These are phyloP conservation scores for Rutstroemia sp. DNA, from an alignment of 2,329 filamentous ascomycete species.

Conservation along the genomic window DNA sequence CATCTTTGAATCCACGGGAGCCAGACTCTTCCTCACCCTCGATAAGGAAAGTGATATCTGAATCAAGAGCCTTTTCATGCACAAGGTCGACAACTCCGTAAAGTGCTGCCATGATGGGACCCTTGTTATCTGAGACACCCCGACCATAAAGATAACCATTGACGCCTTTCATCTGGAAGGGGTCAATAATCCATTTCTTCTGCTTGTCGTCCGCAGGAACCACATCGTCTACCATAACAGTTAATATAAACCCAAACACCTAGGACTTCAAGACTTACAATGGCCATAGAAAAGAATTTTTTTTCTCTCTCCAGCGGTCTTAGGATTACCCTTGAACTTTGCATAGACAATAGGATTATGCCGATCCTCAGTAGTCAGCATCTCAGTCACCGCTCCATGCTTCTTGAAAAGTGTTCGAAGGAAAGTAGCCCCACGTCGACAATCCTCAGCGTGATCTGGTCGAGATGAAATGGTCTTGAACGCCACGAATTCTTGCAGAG, in stretches of 20 bases:
- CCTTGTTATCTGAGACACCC: slow-evolving; percentile 97
- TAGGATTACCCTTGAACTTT: slow-evolving; percentile 71
- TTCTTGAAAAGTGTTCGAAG: slow-evolving; percentile 86
- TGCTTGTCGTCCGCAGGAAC: slow-evolving; percentile 80
- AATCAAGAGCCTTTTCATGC: slow-evolving; percentile 73
- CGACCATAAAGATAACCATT: slow-evolving; percentile 93
- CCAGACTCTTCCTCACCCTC: slow-evolving; percentile 96
- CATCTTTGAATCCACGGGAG: slow-evolving; percentile 81
- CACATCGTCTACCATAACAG: slow-evolving; percentile 57
- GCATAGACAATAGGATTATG: slow-evolving; percentile 91
- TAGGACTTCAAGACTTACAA: slow-evolving; percentile 34
- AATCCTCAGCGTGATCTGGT: slow-evolving; percentile 82
- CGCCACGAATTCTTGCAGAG: slow-evolving; percentile 76
- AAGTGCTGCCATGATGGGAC: slow-evolving; percentile 85
- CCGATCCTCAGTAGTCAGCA: slow-evolving; percentile 72
- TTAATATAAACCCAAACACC: slow-evolving; percentile 1
- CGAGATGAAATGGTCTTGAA: slow-evolving; percentile 89
- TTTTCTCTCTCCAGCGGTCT: slow-evolving; percentile 60
- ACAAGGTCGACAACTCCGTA: slow-evolving; percentile 88
- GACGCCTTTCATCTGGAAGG: slow-evolving; percentile 80
- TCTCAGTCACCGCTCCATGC: slow-evolving; percentile 80
- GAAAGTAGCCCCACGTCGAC: slow-evolving; percentile 84
- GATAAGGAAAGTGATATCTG: slow-evolving; percentile 88
- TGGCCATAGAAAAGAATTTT: slow-evolving; percentile 95
- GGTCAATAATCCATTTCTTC: slow-evolving; percentile 78